Evolutionary conservation across 2,329 filamentous ascomycete species (phyloP).

Genomic region (Colletotrichum brevisporum): DNA sequence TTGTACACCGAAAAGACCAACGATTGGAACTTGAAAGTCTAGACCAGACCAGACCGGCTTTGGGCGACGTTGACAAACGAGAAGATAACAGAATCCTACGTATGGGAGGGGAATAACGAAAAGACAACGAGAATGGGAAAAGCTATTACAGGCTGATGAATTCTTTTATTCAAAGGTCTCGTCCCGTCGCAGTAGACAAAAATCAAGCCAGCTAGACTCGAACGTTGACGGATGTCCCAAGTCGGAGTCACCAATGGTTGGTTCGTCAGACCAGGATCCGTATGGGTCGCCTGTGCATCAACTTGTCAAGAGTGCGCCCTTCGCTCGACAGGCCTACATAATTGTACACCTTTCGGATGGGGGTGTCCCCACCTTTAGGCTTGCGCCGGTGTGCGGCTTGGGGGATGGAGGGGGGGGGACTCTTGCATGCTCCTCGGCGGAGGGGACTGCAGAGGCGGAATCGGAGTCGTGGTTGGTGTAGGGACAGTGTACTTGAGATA

Average conservation of each 20-base stretch:
- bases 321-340: constrained; percentile 35
- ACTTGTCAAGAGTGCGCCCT: constrained; percentile 39
- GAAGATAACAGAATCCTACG: constrained; percentile 7
- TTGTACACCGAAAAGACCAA: constrained; percentile 6
- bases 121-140: constrained; percentile 16
- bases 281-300: constrained; percentile 40
- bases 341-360: constrained; percentile 31
- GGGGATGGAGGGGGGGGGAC: too few species aligned
- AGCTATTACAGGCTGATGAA: constrained; percentile 17
- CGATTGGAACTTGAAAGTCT: constrained; percentile 7
- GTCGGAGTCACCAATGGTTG: constrained; percentile 37
- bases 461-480: constrained; percentile 20
- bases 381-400: constrained; percentile 17
- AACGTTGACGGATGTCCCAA: constrained; percentile 27
- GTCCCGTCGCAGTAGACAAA: constrained; percentile 11
- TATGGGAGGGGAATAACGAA: constrained; percentile 31
- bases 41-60: neutral
- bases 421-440: constrained; percentile 22
- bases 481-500: constrained; percentile 11
- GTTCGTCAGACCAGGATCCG: constrained; percentile 34
- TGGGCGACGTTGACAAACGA: constrained; percentile 33
- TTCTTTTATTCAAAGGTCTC: constrained; percentile 37
- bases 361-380: constrained; percentile 29
- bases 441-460: constrained; percentile 28
- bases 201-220: constrained; percentile 32